Evolutionary conservation across 345 rosid species (phyloP), one percentile per base, ranked within the genome.

Genomic region (Raphanus sativus): DNA sequence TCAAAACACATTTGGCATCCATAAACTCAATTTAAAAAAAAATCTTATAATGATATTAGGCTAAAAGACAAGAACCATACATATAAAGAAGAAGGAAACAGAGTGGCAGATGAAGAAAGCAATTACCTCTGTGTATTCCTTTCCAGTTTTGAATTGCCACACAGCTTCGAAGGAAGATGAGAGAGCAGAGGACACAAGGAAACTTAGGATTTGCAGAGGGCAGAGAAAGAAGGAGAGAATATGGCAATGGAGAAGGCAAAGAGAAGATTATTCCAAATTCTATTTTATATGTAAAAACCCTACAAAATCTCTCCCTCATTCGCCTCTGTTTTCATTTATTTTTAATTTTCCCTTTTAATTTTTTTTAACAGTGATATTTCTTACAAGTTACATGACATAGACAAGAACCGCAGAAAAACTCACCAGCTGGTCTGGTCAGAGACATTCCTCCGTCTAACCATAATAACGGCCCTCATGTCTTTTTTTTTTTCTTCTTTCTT

Each of bases 201-300:
- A 65, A 75, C 60, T 70, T 80, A 75, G 80, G 83, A 76, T 80
- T 80, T 80, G 74, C 78, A 68, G 75, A 69, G 69, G 29, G 26
- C n/a, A 59, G 21, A 48, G 62, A 59, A 66, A 56, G 16, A 56
- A 54, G 73, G 55, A 73, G 66, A 75, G 69, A 25, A 17, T 26
- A 29, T 69, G 62, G 48, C 30, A 68, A 77, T 40, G 81, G 64
- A 71, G 76, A 71, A 62, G 82, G 61, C 29, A 34, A 34, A 34
- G 15, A 70, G 3, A 13, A 36, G 1, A 11, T 73, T 67, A 56
- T 67, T 72, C 34, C 73, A 50, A 6, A 65, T 73, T 73, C 74
- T 67, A 13, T 79, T 79, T 74, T 79, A 69, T 79, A 79, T 69
- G 75, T 74, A 79, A 79, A 79, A 34, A 11, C 82, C 75, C 78